Conservation (phyloP, 2,329 filamentous ascomycete species). For the Calonectria pseudoturangicola region DNA sequence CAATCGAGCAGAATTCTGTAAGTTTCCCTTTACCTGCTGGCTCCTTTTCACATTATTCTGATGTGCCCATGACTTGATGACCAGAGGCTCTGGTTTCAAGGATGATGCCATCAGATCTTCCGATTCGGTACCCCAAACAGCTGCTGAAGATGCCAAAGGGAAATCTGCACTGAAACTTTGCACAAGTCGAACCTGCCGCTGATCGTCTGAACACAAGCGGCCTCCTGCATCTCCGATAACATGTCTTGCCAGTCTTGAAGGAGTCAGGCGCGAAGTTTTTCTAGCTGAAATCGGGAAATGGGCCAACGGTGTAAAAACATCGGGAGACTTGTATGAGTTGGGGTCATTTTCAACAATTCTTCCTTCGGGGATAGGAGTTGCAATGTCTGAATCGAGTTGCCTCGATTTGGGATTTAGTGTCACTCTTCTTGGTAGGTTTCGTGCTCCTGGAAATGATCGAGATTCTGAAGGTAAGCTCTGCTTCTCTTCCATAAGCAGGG, state of each 20-base stretch:
- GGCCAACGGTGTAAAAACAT: constrained; percentile 49
- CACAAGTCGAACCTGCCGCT: constrained; percentile 44
- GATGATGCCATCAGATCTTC: constrained; percentile 44
- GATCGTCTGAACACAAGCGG: constrained; percentile 46
- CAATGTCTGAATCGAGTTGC: background rate
- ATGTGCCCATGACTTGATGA: background rate
- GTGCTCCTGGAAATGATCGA: background rate
- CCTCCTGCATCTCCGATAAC: constrained; percentile 53
- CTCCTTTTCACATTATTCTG: background rate
- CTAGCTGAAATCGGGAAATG: constrained; percentile 55
- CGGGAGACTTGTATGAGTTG: constrained; percentile 39
- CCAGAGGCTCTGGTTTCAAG: constrained; percentile 50
- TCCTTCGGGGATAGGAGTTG: background rate
- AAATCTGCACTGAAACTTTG: constrained; percentile 41
- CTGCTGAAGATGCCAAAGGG: constrained; percentile 47
- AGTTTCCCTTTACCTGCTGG: background rate
- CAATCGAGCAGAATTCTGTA: background rate
- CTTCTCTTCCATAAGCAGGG: background rate
- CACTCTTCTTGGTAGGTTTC: background rate
- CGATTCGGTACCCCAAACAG: constrained; percentile 46
- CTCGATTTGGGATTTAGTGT: background rate
- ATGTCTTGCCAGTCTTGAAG: constrained; percentile 48
- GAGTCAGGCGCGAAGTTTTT: constrained; percentile 50
- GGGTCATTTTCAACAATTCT: constrained; percentile 40
- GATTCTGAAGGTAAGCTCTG: background rate